Percentiles rank a stretch among this genome's conserved stretches.
Conservation (phyloP, 768 basidiomycete species). For the Auriculariales sp. region DNA sequence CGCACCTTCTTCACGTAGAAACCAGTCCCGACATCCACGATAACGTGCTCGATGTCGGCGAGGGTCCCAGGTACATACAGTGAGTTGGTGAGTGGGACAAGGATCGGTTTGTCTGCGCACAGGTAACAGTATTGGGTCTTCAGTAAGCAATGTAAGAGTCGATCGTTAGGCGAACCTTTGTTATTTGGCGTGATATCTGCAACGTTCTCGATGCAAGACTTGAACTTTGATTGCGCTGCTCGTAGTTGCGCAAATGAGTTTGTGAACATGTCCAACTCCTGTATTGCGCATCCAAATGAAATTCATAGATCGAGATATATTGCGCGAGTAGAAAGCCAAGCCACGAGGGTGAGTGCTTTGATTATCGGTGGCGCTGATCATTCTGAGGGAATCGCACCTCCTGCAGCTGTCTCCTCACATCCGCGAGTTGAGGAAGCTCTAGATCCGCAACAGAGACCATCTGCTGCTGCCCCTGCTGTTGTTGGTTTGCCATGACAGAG, state of each 20-base stretch:
- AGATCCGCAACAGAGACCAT: constrained; percentile 66
- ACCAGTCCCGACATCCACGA: constrained; percentile 92
- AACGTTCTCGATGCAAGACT: constrained; percentile 69
- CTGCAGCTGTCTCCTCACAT: constrained; percentile 84
- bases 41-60: constrained; percentile 67
- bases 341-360: constrained; percentile 5
- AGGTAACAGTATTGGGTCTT: background rate
- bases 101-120: constrained; percentile 63
- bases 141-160: background rate
- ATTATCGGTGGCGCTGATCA: background rate
- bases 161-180: constrained; percentile 15
- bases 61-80: constrained; percentile 91
- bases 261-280: constrained; percentile 90
- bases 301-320: too few species aligned
- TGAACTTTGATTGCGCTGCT: constrained; percentile 87
- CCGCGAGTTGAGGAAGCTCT: constrained; percentile 70
- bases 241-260: constrained; percentile 87
- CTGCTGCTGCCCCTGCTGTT: constrained; percentile 39
- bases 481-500: constrained; percentile 20
- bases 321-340: background rate
- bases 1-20: constrained; percentile 90
- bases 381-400: constrained; percentile 40
- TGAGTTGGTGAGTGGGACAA: constrained; percentile 89
- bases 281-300: background rate
- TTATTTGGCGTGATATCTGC: constrained; percentile 59